Evolutionary conservation across 371 early-diverging fungal genomes (phyloP).

Genomic region (Lichtheimia corymbifera): DNA sequence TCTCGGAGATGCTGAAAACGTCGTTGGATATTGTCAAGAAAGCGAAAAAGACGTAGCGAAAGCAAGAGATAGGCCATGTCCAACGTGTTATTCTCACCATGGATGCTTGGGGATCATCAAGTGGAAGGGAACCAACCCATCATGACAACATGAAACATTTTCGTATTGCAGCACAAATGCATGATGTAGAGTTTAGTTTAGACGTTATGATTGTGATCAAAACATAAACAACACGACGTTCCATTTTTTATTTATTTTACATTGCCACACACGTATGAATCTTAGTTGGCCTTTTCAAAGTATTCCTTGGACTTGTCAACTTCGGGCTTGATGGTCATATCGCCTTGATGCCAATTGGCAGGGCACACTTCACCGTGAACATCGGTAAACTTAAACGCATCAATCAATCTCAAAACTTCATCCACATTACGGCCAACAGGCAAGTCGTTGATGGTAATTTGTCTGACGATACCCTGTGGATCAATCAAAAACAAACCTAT

Average conservation of each 20-base stretch:
- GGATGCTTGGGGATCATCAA: too few relatives aligned
- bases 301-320: constrained; percentile 76
- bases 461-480: constrained; percentile 59
- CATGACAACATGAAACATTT: too few relatives aligned
- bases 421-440: constrained; percentile 76
- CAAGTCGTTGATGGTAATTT: constrained; percentile 63
- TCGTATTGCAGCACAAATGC: too few relatives aligned
- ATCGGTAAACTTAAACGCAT: constrained; percentile 79
- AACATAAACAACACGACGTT: too few relatives aligned
- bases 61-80: too few relatives aligned
- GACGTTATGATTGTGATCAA: too few relatives aligned
- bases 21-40: constrained; percentile 19
- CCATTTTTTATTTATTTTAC: too few relatives aligned
- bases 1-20: constrained; percentile 31
- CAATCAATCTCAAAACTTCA: constrained; percentile 75
- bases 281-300: constrained; percentile 47
- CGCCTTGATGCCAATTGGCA: constrained; percentile 81
- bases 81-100: too few relatives aligned
- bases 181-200: too few relatives aligned
- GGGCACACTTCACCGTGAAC: constrained; percentile 77
- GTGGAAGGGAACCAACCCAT: too few relatives aligned
- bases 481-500: constrained; percentile 74
- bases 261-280: too few relatives aligned
- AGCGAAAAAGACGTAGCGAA: neutral
- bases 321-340: constrained; percentile 65